Evolutionary conservation across 352 stramenopile species (phyloP).

Genomic region (Saprolegnia parasitica): DNA sequence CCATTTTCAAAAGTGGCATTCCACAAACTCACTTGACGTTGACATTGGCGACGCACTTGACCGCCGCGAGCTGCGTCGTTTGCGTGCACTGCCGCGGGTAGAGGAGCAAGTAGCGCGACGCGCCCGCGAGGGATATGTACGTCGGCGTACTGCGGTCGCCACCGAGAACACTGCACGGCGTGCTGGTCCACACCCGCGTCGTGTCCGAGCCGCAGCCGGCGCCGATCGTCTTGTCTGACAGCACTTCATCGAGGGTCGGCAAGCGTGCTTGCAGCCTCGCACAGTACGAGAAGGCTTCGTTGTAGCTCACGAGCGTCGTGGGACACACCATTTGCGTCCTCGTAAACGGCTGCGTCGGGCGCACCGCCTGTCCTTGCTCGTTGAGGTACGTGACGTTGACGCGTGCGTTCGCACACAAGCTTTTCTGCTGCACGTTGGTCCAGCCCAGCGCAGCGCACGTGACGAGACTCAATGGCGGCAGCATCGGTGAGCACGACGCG

Average conservation of each 20-base stretch:
- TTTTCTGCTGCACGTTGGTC: not conserved
- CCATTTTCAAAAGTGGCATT: no score
- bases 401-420: not conserved
- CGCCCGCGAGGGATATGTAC: not conserved
- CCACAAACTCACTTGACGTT: not conserved
- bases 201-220: not conserved
- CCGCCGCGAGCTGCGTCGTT: not conserved
- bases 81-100: not conserved
- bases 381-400: not conserved
- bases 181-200: not conserved
- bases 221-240: not conserved
- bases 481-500: not conserved
- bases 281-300: not conserved
- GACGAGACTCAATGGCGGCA: not conserved
- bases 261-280: not conserved
- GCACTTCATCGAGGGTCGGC: not conserved
- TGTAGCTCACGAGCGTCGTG: not conserved
- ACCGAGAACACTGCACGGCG: not conserved
- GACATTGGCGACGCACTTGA: conserved; percentile 13
- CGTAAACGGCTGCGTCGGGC: not conserved
- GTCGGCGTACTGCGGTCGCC: not conserved
- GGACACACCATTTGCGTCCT: not conserved
- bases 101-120: not conserved
- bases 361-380: not conserved
- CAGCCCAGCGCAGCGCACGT: conserved; percentile 1